Base-by-base conservation (phyloP, 1,139 yeast species). In the Suhomyces terraborum region DNA sequence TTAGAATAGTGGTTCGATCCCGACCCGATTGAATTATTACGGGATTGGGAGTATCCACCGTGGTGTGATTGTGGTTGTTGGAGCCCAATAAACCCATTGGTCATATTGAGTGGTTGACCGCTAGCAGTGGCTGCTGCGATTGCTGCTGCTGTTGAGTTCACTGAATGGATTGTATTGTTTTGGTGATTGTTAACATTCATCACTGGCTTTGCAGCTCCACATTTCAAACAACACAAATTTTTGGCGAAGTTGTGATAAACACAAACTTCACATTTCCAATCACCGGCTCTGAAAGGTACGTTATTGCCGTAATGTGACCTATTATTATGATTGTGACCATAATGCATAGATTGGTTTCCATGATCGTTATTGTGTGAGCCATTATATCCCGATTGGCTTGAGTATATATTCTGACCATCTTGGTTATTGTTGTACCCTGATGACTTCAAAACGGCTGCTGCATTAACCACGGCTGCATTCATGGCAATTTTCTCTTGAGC, bases 261-360 rank as follows among this genome's bases (percentile, higher is more conserved):
- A 61, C 97, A 91, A 25, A 79, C 74, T 41, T 85, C 94, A 69
- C 97, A 89, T 61, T 88, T 89, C 97, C 97, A 91, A 63, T 91
- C 98, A 35, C 98, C 97, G 2, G 97, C 97, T 55, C 97, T 78
- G 64, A 91, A 91, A 12, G 97, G 97, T 9, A 89, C 95, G 47
- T 76, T 69, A 33, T 57, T 63, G 25, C 59, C 59, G 43, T 62
- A 61, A 35, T 59, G 61, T 4, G 54, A 44, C 16, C 59, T 47
- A 17, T 44, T 46, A 38, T 55, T 50, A 40, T 55, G 47, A 43
- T 50, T 46, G 31, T 45, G 44, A 28, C 36, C 47, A 25, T 32
- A 35, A 38, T 43, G 43, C 41, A 45, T 48, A 42, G 36, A 37
- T 46, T 46, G 32, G 38, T 43, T 42, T 28, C 36, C 27, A 25